These are phyloP conservation scores for Knoxdaviesia capensis DNA, from an alignment of 2,329 filamentous ascomycete genomes.

Conservation along the genomic window DNA sequence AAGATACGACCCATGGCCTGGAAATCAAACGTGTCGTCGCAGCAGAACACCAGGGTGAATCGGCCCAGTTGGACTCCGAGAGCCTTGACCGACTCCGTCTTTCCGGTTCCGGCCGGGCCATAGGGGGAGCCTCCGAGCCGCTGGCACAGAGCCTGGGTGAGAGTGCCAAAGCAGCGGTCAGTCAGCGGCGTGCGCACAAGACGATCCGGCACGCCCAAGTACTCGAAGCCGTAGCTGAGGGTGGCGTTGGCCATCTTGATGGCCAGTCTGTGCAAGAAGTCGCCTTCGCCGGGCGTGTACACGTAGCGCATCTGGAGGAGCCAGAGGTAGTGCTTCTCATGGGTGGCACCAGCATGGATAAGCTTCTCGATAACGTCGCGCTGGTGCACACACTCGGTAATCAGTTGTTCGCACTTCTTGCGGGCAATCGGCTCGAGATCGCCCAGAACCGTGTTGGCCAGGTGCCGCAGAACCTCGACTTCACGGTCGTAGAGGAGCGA, in stretches of 20 bases:
- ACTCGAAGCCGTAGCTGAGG: conserved; percentile 94
- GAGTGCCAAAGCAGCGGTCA: conserved; percentile 92
- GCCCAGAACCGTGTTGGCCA: conserved; percentile 75
- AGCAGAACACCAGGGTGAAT: conserved; percentile 98
- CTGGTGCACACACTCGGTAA: conserved; percentile 97
- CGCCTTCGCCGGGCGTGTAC: conserved; percentile 55
- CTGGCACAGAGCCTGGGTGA: conserved; percentile 90
- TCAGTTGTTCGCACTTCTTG: conserved; percentile 96
- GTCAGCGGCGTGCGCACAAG: conserved; percentile 93
- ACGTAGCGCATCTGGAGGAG: conserved; percentile 93
- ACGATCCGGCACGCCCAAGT: conserved; percentile 86
- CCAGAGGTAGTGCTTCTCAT: conserved; percentile 74
- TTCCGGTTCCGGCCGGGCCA: conserved; percentile 91
- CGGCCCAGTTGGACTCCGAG: conserved; percentile 89
- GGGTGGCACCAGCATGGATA: conserved; percentile 50
- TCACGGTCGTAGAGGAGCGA: conserved; percentile 61
- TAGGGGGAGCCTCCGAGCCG: conserved; percentile 92
- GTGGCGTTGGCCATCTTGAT: conserved; percentile 95
- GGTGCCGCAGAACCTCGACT: conserved; percentile 63
- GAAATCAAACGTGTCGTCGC: conserved; percentile 98
- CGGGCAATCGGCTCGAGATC: conserved; percentile 73
- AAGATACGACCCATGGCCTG: conserved; percentile 99
- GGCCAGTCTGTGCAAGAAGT: conserved; percentile 61
- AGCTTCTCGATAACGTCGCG: conserved; percentile 84
- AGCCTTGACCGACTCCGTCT: conserved; percentile 97